Conservation (phyloP, 2,329 filamentous ascomycete genomes). For the Trichoderma harzianum region DNA sequence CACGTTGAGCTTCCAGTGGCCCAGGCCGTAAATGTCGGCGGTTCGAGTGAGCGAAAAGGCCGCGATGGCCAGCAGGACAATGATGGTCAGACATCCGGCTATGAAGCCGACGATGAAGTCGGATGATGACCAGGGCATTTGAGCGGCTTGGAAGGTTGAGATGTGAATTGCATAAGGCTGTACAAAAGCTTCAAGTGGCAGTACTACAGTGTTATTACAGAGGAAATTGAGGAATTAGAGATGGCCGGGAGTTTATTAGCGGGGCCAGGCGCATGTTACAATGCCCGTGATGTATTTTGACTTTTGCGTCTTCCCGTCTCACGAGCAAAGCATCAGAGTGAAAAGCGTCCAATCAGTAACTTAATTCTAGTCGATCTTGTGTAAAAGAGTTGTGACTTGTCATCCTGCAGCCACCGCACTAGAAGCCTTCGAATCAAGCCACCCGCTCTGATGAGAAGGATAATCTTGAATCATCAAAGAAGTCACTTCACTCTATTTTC, state of each 20-base stretch:
- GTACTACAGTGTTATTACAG: not conserved
- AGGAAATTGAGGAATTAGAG: too few relatives aligned
- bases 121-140: not conserved
- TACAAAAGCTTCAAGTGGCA: too few relatives aligned
- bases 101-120: not conserved
- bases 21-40: slow-evolving; percentile 44
- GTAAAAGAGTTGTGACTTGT: not conserved
- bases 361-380: too few relatives aligned
- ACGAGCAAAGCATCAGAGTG: not conserved
- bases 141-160: not conserved
- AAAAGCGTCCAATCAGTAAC: not conserved
- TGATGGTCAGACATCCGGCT: not conserved
- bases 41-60: not conserved
- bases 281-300: not conserved
- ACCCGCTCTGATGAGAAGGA: not conserved
- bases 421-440: not conserved
- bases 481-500: not conserved
- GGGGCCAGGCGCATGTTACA: not conserved
- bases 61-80: not conserved
- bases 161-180: not conserved
- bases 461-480: not conserved
- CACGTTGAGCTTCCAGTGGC: slow-evolving; percentile 55
- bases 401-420: not conserved
- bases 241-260: not conserved
- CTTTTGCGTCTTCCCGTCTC: not conserved